Base-by-base conservation (phyloP, 495 filamentous ascomycete species). In the Talaromyces proteolyticus region DNA sequence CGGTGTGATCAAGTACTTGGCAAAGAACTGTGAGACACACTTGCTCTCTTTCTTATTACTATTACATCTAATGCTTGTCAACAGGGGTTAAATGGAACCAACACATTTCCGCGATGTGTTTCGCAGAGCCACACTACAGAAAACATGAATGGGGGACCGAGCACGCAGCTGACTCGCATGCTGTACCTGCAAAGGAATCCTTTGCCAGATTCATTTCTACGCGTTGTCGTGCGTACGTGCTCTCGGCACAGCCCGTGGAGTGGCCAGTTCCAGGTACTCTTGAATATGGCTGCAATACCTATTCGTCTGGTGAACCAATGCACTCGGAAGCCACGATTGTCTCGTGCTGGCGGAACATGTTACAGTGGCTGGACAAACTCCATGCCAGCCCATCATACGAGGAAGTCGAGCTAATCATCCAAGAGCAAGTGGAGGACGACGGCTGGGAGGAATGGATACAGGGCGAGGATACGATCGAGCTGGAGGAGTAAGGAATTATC, bases 211-310 rank as follows among this genome's bases (percentile, higher is more conserved):
- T 74, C 23, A 6, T 73, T 3, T 58, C 58, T 25, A 62, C 84
- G 66, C 80, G 81, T 20, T 75, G 72, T 37, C 78, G 84, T 20
- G 81, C 73, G 4, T 90, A 86, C 55, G 53, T 78, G n/a, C 59
- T 76, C 18, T 78, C 76, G n/a, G 8, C 62, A 0, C 60, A 75
- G 11, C 70, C 72, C 0, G 49, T 73, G 2, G 82, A 75, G 22
- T 65, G 63, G 4, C 72, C 68, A 5, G 58, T 86, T 20, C 61
- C 73, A 7, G 75, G 75, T 6, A 58, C 58, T 23, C 47, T 54
- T 3, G 42, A 58, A 0, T 55, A 66, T 37, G 71, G 72, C 3
- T 76, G 74, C 50, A 78, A 79, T 40, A 71, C 66, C 55, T 77
- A 73, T 49, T 66, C 75, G 0, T 64, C 67, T 3, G 71, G 74